These are phyloP conservation scores for Prunus salicina DNA, from an alignment of 306 rosid species.

Conservation along the genomic window DNA sequence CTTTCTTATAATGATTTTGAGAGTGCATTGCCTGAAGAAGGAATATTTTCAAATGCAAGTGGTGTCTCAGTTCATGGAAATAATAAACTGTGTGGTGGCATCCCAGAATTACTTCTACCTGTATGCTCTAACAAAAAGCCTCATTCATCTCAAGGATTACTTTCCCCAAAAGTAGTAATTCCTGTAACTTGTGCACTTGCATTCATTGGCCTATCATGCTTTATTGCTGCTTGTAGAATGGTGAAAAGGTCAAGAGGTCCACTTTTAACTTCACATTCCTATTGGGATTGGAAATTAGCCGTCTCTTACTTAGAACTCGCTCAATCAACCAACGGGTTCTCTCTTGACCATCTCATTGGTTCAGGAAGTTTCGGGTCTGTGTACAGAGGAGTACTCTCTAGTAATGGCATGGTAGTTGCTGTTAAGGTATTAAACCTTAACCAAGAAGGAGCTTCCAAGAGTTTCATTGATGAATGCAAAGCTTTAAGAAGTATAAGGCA, in stretches of 20 bases:
- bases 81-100: constrained; percentile 37
- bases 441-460: constrained; percentile 37
- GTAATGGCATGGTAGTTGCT: constrained; percentile 14
- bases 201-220: background rate
- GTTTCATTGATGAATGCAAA: constrained; percentile 38
- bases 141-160: constrained; percentile 13
- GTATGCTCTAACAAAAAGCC: constrained; percentile 11
- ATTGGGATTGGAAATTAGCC: background rate
- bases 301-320: background rate
- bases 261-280: background rate
- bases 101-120: constrained; percentile 25
- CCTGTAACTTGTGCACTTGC: constrained; percentile 5
- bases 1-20: constrained; percentile 33
- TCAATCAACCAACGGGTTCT: constrained; percentile 8
- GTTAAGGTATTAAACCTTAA: constrained; percentile 43
- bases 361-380: constrained; percentile 31
- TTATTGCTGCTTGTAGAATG: background rate
- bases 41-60: constrained; percentile 30
- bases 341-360: constrained; percentile 25
- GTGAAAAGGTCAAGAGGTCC: background rate
- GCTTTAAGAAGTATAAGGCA: constrained; percentile 29
- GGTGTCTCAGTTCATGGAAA: constrained; percentile 27
- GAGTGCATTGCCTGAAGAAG: constrained; percentile 27
- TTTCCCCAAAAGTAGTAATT: constrained; percentile 12
- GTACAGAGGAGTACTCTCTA: constrained; percentile 28